Evolutionary conservation across 352 stramenopile species (phyloP).

Genomic region (Pythium dissotocum): DNA sequence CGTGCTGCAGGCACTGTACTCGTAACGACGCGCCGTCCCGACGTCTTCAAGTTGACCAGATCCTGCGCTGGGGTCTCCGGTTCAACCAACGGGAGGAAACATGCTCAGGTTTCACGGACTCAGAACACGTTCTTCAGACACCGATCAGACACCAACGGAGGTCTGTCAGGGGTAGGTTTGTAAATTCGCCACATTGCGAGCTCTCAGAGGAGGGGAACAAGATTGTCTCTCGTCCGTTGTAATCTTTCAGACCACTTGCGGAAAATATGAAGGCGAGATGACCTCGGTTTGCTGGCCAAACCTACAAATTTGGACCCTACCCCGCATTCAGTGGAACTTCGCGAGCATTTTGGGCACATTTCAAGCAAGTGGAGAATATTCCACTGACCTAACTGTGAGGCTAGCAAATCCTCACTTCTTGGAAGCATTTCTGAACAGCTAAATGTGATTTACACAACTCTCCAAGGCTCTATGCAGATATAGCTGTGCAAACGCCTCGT

Average conservation of each 20-base stretch:
- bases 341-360: not conserved
- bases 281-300: not conserved
- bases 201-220: not conserved
- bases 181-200: not conserved
- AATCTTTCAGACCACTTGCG: not conserved
- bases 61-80: not conserved
- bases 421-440: not conserved
- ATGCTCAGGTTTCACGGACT: not conserved
- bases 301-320: not conserved
- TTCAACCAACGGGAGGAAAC: not conserved
- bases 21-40: no score
- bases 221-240: not conserved
- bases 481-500: not conserved
- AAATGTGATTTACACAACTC: not conserved
- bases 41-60: not conserved
- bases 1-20: no score
- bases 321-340: not conserved
- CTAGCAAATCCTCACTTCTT: not conserved
- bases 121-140: slow-evolving; percentile 6
- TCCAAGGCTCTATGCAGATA: not conserved
- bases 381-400: not conserved
- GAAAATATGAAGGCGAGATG: not conserved
- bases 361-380: not conserved
- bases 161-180: not conserved
- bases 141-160: not conserved